phyloP scores from a whole-genome alignment of 1,284 basidiomycete species.

The Ustilago crameri region DNA sequence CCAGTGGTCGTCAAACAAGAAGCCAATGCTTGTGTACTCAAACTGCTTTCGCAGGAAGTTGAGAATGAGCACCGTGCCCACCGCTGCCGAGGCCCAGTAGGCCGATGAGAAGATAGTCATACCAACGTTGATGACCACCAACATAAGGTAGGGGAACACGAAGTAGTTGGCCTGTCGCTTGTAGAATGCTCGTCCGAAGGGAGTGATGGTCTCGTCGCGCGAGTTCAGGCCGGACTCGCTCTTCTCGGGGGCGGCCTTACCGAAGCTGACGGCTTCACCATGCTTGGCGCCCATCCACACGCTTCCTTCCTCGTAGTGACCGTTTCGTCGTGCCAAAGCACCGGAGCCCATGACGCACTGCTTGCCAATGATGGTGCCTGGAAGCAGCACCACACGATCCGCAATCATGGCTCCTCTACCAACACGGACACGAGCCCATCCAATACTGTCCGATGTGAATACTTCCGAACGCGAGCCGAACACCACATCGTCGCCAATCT shows the following conservation, averaged over 20 bases:
- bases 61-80: slow-evolving; percentile 63
- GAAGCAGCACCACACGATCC: slow-evolving; percentile 66
- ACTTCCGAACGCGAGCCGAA: slow-evolving; percentile 68
- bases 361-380: slow-evolving; percentile 64
- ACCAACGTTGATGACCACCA: slow-evolving; percentile 65
- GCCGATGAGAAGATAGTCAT: slow-evolving; percentile 63
- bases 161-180: slow-evolving; percentile 67
- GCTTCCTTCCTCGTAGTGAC: slow-evolving; percentile 66
- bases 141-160: slow-evolving; percentile 66
- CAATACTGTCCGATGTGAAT: slow-evolving; percentile 67
- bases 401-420: slow-evolving; percentile 68
- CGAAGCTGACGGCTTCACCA: slow-evolving; percentile 68
- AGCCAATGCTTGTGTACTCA: slow-evolving; percentile 35
- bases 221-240: slow-evolving; percentile 36
- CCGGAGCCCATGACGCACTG: slow-evolving; percentile 68
- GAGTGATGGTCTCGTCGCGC: slow-evolving; percentile 64
- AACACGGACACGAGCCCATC: slow-evolving; percentile 66
- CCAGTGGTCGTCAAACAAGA: slow-evolving; percentile 66
- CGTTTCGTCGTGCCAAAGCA: slow-evolving; percentile 64
- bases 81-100: slow-evolving; percentile 67
- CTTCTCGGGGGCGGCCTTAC: slow-evolving; percentile 57
- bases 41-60: slow-evolving; percentile 58
- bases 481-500: slow-evolving; percentile 68
- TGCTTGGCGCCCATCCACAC: slow-evolving; percentile 69
- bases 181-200: slow-evolving; percentile 68